Percentiles rank a stretch among this genome's conserved stretches.
phyloP scores from a whole-genome alignment of 305 asterid genomes.

The Withania somnifera region DNA sequence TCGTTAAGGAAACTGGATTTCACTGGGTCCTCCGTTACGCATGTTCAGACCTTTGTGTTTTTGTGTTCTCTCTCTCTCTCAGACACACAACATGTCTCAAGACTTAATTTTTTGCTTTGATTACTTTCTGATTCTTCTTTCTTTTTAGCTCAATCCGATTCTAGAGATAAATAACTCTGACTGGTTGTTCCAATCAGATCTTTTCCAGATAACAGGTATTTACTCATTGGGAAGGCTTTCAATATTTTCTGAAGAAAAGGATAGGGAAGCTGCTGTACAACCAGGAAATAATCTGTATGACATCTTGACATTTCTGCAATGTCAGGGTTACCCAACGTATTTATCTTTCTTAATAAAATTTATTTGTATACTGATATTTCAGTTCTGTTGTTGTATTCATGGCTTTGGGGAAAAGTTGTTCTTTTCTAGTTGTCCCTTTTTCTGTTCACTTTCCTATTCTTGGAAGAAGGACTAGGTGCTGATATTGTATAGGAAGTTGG shows the following conservation, averaged over 20 bases:
- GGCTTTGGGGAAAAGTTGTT: not conserved
- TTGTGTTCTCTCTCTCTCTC: not conserved
- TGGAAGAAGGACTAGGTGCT: not conserved
- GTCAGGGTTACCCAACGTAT: conserved; percentile 96
- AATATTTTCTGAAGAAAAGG: conserved; percentile 25
- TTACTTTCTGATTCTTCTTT: not conserved
- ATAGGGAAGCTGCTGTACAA: conserved; percentile 36
- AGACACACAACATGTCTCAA: not conserved
- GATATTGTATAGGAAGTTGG: not conserved
- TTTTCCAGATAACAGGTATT: conserved; percentile 32
- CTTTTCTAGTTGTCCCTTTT: not conserved
- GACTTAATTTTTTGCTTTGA: not conserved
- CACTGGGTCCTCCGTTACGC: not conserved
- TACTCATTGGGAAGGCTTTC: conserved; percentile 25
- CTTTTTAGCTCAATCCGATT: not conserved
- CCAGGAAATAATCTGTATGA: conserved; percentile 53
- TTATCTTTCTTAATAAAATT: conserved; percentile 14
- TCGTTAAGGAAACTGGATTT: not conserved
- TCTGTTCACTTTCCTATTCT: conserved; percentile 5
- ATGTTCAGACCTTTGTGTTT: not conserved
- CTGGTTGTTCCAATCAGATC: conserved; percentile 15
- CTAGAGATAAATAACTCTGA: conserved; percentile 7
- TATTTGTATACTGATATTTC: not conserved
- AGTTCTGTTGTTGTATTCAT: conserved; percentile 3
- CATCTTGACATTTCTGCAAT: conserved; percentile 63